Percentiles rank a stretch among this genome's conserved stretches.
Evolutionary conservation across 352 stramenopile genomes (phyloP).

Genomic region (Phytopythium vexans): DNA sequence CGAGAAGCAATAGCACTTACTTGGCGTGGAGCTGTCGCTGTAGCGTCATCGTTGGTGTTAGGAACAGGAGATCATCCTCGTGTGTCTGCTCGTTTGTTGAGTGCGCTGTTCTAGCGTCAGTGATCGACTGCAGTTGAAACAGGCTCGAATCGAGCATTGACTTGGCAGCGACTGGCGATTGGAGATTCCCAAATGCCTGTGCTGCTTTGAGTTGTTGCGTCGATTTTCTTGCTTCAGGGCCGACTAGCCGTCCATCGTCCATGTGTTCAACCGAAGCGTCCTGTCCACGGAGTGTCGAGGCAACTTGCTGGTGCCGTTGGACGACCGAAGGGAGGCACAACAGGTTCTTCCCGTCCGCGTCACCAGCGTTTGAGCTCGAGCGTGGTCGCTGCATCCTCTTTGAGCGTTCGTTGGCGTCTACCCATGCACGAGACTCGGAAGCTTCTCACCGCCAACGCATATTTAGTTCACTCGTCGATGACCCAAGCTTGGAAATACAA

Average conservation of each 20-base stretch:
- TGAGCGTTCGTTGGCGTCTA: neutral
- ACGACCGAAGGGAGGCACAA: neutral
- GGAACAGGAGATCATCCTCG: constrained; percentile 23
- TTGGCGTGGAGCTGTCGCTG: constrained; percentile 40
- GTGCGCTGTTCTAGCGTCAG: neutral
- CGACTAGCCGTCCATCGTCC: neutral
- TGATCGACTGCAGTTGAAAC: neutral
- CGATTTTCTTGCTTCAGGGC: constrained; percentile 6
- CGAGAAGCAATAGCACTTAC: constrained; percentile 17
- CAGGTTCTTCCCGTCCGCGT: neutral
- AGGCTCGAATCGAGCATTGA: constrained; percentile 15
- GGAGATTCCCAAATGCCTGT: constrained; percentile 27
- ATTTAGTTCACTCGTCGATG: neutral
- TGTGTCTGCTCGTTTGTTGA: neutral
- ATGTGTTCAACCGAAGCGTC: too few species aligned
- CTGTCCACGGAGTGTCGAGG: neutral
- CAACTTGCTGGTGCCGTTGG: neutral
- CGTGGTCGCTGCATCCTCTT: neutral
- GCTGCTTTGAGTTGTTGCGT: constrained; percentile 28
- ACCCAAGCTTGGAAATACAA: neutral
- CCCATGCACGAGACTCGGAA: too few species aligned
- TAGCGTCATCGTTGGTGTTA: constrained; percentile 38
- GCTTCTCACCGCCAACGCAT: too few species aligned
- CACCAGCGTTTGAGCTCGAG: neutral
- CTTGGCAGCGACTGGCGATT: constrained; percentile 22